These are phyloP conservation scores for Puccinia triticina DNA, from an alignment of 1,284 basidiomycete genomes.

Conservation along the genomic window DNA sequence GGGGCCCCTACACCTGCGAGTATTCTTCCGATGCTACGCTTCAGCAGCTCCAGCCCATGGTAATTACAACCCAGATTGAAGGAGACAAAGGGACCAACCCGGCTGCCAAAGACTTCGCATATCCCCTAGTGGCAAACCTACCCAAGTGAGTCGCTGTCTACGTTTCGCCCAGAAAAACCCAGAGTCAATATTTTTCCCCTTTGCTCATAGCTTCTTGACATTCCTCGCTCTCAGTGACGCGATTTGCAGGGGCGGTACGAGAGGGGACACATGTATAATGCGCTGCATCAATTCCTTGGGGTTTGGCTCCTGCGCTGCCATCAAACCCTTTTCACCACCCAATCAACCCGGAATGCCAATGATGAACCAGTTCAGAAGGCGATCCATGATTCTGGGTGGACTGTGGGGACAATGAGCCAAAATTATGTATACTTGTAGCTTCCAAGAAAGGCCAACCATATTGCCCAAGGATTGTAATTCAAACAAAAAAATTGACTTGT, in stretches of 20 bases:
- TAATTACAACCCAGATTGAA: constrained; percentile 43
- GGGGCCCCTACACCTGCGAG: constrained; percentile 44
- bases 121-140: constrained; percentile 42
- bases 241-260: constrained; percentile 24
- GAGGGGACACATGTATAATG: constrained; percentile 46
- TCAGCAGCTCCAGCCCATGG: constrained; percentile 43
- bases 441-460: neutral
- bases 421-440: neutral
- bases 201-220: neutral
- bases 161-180: neutral
- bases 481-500: no score
- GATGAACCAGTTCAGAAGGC: neutral
- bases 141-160: constrained; percentile 29
- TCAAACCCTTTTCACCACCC: constrained; percentile 27
- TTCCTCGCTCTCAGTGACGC: constrained; percentile 18
- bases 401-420: neutral
- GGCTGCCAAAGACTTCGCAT: constrained; percentile 47
- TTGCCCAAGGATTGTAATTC: neutral
- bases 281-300: constrained; percentile 47
- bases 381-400: neutral
- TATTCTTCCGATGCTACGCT: constrained; percentile 47
- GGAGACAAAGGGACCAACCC: constrained; percentile 47
- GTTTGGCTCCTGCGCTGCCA: constrained; percentile 49
- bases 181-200: no score
- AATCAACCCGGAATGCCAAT: neutral